phyloP scores from a whole-genome alignment of 2,329 filamentous ascomycete species.

The Clarireedia homoeocarpa region DNA sequence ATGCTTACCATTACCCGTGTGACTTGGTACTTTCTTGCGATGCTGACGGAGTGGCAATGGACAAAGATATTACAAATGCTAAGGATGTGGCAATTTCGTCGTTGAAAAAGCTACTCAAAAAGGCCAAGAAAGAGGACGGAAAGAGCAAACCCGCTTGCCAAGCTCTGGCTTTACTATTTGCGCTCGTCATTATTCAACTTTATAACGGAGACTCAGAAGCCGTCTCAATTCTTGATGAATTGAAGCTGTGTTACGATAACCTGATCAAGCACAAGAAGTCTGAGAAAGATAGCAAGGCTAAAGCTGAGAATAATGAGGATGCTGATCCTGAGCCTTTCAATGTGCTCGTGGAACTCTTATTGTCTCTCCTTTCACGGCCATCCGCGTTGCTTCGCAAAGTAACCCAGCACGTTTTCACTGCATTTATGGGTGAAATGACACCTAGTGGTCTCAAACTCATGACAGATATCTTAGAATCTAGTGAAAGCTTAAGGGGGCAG shows the following conservation, averaged over 20 bases:
- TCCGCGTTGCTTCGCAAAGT: constrained; percentile 80
- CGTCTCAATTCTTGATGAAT: constrained; percentile 70
- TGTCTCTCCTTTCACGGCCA: constrained; percentile 82
- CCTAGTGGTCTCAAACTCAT: constrained; percentile 60
- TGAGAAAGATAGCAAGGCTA: constrained; percentile 43
- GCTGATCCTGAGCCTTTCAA: constrained; percentile 53
- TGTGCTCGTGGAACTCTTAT: constrained; percentile 75
- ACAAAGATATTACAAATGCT: constrained; percentile 45
- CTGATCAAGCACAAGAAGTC: constrained; percentile 39
- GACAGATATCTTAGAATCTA: constrained; percentile 63
- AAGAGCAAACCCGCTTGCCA: constrained; percentile 34
- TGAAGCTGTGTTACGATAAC: constrained; percentile 67
- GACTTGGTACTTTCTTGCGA: constrained; percentile 20
- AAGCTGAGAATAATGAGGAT: constrained; percentile 39
- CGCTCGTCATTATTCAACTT: constrained; percentile 76
- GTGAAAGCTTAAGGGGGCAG: constrained; percentile 77
- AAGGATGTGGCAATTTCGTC: constrained; percentile 44
- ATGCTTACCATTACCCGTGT: constrained; percentile 39
- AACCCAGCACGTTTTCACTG: constrained; percentile 79
- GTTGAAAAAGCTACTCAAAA: constrained; percentile 45
- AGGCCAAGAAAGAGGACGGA: constrained; percentile 29
- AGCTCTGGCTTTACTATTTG: constrained; percentile 73
- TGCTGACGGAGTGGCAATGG: constrained; percentile 41
- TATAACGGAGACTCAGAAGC: constrained; percentile 88
- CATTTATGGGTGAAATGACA: constrained; percentile 70